Base-by-base conservation (phyloP, 306 rosid genomes). In the Albizia julibrissin region DNA sequence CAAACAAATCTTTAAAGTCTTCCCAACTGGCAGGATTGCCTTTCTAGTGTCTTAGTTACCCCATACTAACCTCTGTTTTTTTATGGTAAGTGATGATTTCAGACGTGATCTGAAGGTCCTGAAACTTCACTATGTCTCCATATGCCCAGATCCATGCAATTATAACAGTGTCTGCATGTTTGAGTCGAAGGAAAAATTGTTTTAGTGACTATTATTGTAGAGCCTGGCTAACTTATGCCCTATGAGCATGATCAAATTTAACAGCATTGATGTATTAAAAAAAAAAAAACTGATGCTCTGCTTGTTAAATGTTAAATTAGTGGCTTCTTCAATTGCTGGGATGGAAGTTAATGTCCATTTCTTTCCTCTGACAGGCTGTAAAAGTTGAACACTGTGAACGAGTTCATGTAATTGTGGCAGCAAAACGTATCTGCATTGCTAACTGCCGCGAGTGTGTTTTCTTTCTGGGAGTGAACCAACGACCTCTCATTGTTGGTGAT, bases 311-410 rank as follows among this genome's bases (percentile, higher is more conserved):
- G 56, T 58, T 76, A 65, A 69, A 81, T 62, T 76, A 56, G 49
- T 49, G 54, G 65, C 70, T 3, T 43, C 77, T 75, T 82, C 39
- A n/a, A 37, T 80, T 80, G 46, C 68, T 68, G 72, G 31, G 50
- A 82, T 76, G 71, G 79, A 61, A 81, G 83, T 72, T 76, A 75
- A 83, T 71, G 75, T 74, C 39, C n/a, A 22, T 74, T 42, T 8
- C 44, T 85, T 80, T 56, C 64, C 21, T 29, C 68, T 91, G 77
- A 75, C 94, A 96, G 99, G 99, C 99, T 74, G 94, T 96, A 27
- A 91, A 94, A 90, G 90, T 96, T 64, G 99, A 96, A 76, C 99
- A 96, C 78, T 96, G 99, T 84, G 99, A 96, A 89, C 90, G 99
- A 85, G 99, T 91, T 86, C 99, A 96, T 88, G 95, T 96, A 79